Base-by-base conservation (phyloP, 495 filamentous ascomycete genomes). In the Xylaria cubensis region DNA sequence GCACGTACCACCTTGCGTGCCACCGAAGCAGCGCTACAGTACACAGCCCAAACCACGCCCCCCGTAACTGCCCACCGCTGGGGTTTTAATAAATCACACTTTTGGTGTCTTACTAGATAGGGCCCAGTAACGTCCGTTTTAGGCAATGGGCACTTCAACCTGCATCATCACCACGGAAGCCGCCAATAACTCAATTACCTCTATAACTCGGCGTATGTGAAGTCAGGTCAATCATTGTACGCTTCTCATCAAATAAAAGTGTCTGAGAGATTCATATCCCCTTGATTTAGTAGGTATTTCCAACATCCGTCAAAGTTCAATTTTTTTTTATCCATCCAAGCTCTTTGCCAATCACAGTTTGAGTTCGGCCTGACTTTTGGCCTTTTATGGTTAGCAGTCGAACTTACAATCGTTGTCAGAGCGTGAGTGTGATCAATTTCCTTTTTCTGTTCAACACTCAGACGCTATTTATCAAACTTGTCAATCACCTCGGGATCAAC, bases 1-100 rank as follows among this genome's bases (percentile, higher is more conserved):
- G 71, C 71, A 73, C 71, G 71, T 69, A 73, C 71, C 71, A 73
- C 71, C 64, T 56, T 26, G 21, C 2, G 65, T 55, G 50, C 50
- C 17, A 67, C 65, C 61, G 9, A 21, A 21, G 58, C 48, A 51
- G 24, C 21, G 13, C 64, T 39, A 51, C 26, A 53, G 26, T 39
- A 51, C 26, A 53, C 65, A 32, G 53, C 53, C 53, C 53, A 29
- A 15, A 6, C 53, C 53, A 56, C 21, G 5, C 26, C 26, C 21
- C 51, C 53, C 53, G 34, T 17, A 21, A 58, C 56, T 59, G 55
- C 55, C 6, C 55, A 34, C 55, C 15, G 6, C 55, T 1, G 29
- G 55, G 55, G 55, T 59, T 61, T 12, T 39, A 61, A 21, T 5
- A 19, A 39, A 61, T 61, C 34, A 42, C 36, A 41, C 64, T 36